Base-by-base conservation (phyloP, 2,329 filamentous ascomycete species). In the Geosmithia putterillii region DNA sequence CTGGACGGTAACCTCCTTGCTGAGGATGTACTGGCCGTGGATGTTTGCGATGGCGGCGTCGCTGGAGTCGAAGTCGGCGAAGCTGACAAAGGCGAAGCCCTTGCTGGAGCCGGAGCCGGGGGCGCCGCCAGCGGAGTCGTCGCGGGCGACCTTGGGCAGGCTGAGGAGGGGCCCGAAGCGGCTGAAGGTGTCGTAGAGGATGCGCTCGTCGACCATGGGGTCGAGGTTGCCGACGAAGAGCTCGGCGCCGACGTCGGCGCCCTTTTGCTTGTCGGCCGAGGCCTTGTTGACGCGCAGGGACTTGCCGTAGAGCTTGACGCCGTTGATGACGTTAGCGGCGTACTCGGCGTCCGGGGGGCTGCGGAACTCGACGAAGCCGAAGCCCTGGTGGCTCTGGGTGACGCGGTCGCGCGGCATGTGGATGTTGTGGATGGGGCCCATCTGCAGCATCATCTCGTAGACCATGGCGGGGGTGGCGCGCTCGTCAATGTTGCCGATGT, bases 361-460 rank as follows among this genome's bases (percentile, higher is more conserved):
- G 58, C 88, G 90, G 64, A 95, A 98, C 65, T 98, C 92, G 64
- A 98, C 92, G 65, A 98, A 98, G 55, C 92, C 92, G 71, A 95
- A 98, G 54, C 92, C 92, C 66, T 96, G 92, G 63, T 98, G 92
- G 45, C 82, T 83, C 59, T 95, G 88, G 40, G 92, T 95, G 53
- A 98, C 92, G 62, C 92, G 86, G 64, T 98, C 92, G 71, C 95
- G 95, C 44, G 92, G 92, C 59, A 98, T 81, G 67, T 98, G 92
- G 50, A 98, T 90, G 65, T 96, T 96, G 59, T 94, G 86, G 55
- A 98, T 94, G 54, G 90, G 89, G 44, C 92, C 92, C 61, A 89
- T 88, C 69, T 98, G 92, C 44, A 95, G 81, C 88, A 96, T 96
- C 56, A 98, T 75, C 71, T 98, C 92, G 82, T 92, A 95, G 52